These are phyloP conservation scores for Claviceps sorghi DNA, from an alignment of 2,329 filamentous ascomycete genomes.

Conservation along the genomic window DNA sequence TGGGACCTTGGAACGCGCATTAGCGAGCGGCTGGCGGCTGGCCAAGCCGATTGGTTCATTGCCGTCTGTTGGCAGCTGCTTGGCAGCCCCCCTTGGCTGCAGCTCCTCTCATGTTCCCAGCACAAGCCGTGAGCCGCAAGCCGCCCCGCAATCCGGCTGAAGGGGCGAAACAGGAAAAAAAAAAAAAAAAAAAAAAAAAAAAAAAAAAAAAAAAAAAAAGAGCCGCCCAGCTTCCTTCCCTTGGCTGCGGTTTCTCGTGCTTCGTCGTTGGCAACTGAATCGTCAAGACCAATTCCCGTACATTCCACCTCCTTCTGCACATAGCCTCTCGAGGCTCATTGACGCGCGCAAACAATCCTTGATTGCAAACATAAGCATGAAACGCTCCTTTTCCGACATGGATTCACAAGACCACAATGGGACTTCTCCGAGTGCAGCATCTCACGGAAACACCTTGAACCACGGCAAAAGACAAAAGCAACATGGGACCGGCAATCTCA, in stretches of 20 bases:
- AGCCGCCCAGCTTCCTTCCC: neutral
- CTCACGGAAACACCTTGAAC: slow-evolving; percentile 4
- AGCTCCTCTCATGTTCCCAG: neutral
- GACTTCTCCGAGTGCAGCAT: neutral
- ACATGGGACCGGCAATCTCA: slow-evolving; percentile 21
- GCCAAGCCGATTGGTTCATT: neutral
- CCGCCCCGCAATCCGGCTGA: neutral
- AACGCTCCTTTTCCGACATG: slow-evolving; percentile 17
- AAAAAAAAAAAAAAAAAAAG: too few species aligned
- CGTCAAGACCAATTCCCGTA: neutral
- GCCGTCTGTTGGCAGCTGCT: neutral
- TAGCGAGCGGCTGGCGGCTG: neutral
- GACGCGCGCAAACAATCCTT: too few species aligned
- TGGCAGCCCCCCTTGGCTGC: too few species aligned
- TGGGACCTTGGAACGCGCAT: neutral
- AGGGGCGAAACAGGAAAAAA: too few species aligned
- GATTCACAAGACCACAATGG: slow-evolving; percentile 7
- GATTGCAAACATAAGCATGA: slow-evolving; percentile 15
- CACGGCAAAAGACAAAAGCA: slow-evolving; percentile 21
- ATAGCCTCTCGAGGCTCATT: neutral
- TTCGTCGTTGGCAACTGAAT: too few species aligned
- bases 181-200: too few species aligned
- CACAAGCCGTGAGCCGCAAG: neutral
- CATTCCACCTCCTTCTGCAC: neutral
- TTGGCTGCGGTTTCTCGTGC: neutral